Conservation (phyloP, 169 alveolate species). For the Condylostoma magnum region DNA sequence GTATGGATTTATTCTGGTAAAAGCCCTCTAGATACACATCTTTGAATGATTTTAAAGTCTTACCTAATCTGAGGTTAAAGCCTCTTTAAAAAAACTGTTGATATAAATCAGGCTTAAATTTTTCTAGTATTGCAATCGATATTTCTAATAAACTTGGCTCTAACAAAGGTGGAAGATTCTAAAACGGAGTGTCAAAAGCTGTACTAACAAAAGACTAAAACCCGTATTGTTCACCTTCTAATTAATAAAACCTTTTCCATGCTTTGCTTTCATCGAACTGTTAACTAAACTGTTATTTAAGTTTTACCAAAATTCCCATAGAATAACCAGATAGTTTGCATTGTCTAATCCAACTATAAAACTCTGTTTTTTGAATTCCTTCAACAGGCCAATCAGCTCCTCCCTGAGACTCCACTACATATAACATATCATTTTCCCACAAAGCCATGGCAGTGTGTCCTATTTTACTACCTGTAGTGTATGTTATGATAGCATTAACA, state of each 20-base stretch:
- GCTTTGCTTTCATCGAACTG: conserved; percentile 68
- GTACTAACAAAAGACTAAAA: conserved; percentile 74
- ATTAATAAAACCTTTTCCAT: conserved; percentile 53
- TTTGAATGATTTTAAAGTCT: conserved; percentile 72
- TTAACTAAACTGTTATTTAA: conserved; percentile 62
- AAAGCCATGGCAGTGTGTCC: conserved; percentile 79
- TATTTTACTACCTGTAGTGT: conserved; percentile 70
- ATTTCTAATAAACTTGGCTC: conserved; percentile 48
- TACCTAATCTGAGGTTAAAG: too few relatives aligned
- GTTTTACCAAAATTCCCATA: conserved; percentile 70
- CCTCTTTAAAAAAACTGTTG: not conserved
- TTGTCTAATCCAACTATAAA: conserved; percentile 70
- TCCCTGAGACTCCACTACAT: conserved; percentile 75
- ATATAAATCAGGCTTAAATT: conserved; percentile 45
- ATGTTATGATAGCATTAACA: conserved; percentile 70
- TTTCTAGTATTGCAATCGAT: conserved; percentile 51
- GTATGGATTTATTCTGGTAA: conserved; percentile 56
- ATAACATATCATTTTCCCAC: conserved; percentile 67
- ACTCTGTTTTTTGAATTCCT: conserved; percentile 69
- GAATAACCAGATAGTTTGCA: conserved; percentile 73
- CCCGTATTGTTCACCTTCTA: conserved; percentile 84
- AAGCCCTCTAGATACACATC: conserved; percentile 72
- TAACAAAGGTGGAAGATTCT: conserved; percentile 66
- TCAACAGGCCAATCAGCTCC: conserved; percentile 83
- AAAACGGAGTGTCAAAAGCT: conserved; percentile 78